Conservation (phyloP, 1,284 basidiomycete species). For the Trichosporon asahii region DNA sequence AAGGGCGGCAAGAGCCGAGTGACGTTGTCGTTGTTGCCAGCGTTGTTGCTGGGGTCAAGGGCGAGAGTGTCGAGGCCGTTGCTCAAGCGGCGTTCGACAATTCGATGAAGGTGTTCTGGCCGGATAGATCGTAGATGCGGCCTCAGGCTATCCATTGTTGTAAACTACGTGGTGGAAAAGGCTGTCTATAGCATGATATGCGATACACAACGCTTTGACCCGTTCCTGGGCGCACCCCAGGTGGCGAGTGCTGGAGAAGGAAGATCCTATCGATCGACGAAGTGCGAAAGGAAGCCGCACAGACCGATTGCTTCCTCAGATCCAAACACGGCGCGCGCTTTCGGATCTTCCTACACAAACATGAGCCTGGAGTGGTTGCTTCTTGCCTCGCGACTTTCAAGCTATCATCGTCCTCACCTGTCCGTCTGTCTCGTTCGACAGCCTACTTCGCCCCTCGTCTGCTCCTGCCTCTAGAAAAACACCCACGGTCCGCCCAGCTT, state of each 20-base stretch:
- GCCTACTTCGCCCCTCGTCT: background rate
- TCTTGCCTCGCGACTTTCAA: background rate
- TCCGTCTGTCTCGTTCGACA: background rate
- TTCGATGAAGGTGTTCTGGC: constrained; percentile 61
- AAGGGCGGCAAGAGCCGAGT: constrained; percentile 76
- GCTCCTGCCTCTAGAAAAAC: background rate
- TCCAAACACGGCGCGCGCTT: background rate
- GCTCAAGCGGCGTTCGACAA: constrained; percentile 65
- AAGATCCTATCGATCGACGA: background rate
- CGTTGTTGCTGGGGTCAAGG: constrained; percentile 64
- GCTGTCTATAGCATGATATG: background rate
- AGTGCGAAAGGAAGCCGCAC: background rate
- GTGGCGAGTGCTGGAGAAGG: background rate
- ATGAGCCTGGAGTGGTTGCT: background rate
- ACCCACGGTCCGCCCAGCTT: too few species aligned
- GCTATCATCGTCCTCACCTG: background rate
- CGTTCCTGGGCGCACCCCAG: background rate
- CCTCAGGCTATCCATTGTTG: background rate
- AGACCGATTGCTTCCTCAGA: background rate
- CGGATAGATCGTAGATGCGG: constrained; percentile 20
- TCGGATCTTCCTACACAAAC: background rate
- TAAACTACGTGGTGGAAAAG: background rate
- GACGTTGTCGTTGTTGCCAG: constrained; percentile 70
- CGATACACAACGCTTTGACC: background rate
- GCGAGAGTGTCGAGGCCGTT: constrained; percentile 60